Conservation (phyloP, 768 basidiomycete species). For the Agrocybe chaxingu region DNA sequence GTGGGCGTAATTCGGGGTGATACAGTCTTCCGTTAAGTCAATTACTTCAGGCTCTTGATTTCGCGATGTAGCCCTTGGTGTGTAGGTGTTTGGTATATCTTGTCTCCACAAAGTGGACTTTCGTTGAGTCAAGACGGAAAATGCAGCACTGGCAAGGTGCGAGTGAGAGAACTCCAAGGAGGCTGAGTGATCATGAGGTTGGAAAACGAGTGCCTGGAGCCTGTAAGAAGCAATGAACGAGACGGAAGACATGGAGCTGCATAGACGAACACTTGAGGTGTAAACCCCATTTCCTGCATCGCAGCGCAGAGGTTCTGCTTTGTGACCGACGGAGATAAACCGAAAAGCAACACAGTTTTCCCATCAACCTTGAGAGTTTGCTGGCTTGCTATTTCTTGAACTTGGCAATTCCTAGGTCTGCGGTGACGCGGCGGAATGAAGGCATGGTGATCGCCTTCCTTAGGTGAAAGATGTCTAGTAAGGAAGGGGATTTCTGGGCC, state of each 20-base stretch:
- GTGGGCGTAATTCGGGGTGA: not conserved
- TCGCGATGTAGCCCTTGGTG: not conserved
- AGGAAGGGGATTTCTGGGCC: not conserved
- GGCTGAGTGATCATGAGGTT: not conserved
- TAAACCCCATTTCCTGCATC: conserved; percentile 1
- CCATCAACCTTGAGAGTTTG: not conserved
- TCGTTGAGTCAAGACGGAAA: conserved; percentile 8
- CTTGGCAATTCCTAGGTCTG: conserved; percentile 5
- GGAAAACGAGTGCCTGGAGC: not conserved
- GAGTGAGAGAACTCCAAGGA: conserved; percentile 10
- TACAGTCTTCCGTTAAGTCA: conserved; percentile 1
- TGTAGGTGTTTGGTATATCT: not conserved
- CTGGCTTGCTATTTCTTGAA: not conserved
- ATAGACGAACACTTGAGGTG: conserved; percentile 2
- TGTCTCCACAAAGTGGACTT: not conserved
- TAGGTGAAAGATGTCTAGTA: not conserved
- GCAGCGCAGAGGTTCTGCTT: not conserved
- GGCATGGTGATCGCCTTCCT: not conserved
- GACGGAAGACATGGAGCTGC: not conserved
- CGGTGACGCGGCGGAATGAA: conserved; percentile 8
- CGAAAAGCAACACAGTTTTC: not conserved
- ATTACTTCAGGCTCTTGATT: not conserved
- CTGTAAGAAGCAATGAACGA: not conserved
- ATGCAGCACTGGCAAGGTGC: conserved; percentile 12
- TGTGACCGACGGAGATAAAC: not conserved